Conservation (phyloP, 192 early-diverging fungal species). For the Gigaspora rosea region DNA sequence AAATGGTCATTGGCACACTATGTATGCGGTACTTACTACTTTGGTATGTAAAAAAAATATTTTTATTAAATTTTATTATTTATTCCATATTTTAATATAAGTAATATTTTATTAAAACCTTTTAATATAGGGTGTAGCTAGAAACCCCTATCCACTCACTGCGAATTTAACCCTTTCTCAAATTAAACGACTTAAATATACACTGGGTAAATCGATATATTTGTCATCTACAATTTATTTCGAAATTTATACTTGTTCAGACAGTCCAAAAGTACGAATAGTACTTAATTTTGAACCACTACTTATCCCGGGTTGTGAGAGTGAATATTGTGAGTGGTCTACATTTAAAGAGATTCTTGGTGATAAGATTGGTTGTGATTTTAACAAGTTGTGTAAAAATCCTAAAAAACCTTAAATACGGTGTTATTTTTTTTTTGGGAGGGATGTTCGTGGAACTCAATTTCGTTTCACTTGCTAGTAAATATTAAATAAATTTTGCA, state of each 20-base stretch:
- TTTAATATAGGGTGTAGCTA: not conserved
- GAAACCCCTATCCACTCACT: not conserved
- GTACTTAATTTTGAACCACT: constrained; percentile 1
- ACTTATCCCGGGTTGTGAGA: not conserved
- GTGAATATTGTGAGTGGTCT: constrained; percentile 10
- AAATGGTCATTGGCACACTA: not conserved
- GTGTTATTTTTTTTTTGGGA: too few relatives aligned
- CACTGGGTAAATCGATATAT: not conserved
- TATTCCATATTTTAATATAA: too few relatives aligned
- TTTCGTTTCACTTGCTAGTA: too few relatives aligned
- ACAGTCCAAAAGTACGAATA: not conserved
- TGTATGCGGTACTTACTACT: too few relatives aligned
- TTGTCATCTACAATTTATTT: constrained; percentile 10
- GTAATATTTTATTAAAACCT: too few relatives aligned
- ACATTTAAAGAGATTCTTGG: not conserved
- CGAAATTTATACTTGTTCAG: constrained; percentile 5
- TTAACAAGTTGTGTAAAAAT: not conserved
- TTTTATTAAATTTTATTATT: too few relatives aligned
- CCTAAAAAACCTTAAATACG: too few relatives aligned
- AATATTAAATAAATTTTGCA: too few relatives aligned
- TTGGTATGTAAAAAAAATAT: too few relatives aligned
- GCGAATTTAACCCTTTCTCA: not conserved
- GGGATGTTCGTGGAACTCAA: too few relatives aligned
- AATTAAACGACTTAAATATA: too few relatives aligned
- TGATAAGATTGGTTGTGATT: not conserved